Evolutionary conservation across 2,329 filamentous ascomycete genomes (phyloP).

Genomic region (Didymella pinodella): DNA sequence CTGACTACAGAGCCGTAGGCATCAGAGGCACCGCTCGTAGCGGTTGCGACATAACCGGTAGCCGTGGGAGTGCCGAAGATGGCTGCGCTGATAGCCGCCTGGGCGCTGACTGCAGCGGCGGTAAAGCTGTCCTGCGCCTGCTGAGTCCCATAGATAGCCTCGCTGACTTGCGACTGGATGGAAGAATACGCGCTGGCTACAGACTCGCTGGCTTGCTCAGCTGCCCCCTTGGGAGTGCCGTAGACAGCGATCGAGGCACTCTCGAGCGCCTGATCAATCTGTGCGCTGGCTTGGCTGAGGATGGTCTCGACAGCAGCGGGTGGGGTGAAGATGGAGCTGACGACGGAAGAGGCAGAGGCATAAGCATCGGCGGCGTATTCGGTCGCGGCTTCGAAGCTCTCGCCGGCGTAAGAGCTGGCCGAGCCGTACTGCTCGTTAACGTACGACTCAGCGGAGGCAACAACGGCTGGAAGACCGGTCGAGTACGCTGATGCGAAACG

Average conservation of each 20-base stretch:
- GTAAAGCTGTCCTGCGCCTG: slow-evolving; percentile 62
- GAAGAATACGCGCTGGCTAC: slow-evolving; percentile 62
- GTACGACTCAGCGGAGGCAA: slow-evolving; percentile 62
- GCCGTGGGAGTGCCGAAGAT: slow-evolving; percentile 65
- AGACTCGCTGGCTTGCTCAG: slow-evolving; percentile 63
- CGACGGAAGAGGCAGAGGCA: slow-evolving; percentile 56
- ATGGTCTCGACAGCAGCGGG: slow-evolving; percentile 66
- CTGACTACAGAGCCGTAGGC: slow-evolving; percentile 58
- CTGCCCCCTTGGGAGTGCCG: slow-evolving; percentile 62
- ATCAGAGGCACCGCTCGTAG: slow-evolving; percentile 30
- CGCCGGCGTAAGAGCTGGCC: slow-evolving; percentile 61
- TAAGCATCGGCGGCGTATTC: slow-evolving; percentile 62
- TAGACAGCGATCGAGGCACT: slow-evolving; percentile 67
- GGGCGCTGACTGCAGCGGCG: slow-evolving; percentile 63
- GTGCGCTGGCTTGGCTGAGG: slow-evolving; percentile 63
- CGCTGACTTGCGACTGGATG: slow-evolving; percentile 59
- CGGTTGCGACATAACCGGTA: slow-evolving; percentile 51
- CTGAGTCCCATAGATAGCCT: slow-evolving; percentile 64
- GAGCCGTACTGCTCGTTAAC: slow-evolving; percentile 55
- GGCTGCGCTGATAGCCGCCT: slow-evolving; percentile 62
- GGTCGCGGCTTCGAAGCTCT: slow-evolving; percentile 55
- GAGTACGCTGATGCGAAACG: slow-evolving; percentile 76
- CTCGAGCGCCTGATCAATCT: slow-evolving; percentile 66
- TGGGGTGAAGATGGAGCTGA: slow-evolving; percentile 62
- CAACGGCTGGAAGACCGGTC: slow-evolving; percentile 67